phyloP scores from a whole-genome alignment of 768 basidiomycete species.

The Rhodosporidiobolus sp. region DNA sequence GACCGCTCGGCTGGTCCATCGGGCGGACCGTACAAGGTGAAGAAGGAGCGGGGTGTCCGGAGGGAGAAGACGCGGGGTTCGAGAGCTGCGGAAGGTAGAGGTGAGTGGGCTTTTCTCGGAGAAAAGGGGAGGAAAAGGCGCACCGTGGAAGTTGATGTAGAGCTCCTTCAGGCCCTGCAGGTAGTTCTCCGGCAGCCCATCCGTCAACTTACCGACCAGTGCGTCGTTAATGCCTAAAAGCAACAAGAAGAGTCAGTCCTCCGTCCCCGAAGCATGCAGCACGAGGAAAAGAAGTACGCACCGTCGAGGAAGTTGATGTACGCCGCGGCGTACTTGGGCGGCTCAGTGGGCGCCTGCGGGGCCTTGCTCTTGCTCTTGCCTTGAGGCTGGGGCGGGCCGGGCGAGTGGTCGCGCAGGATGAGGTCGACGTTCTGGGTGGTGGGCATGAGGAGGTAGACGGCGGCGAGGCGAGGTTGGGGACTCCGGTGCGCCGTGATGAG shows the following conservation, averaged over 20 bases:
- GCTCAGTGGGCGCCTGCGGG: conserved; percentile 15
- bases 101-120: neutral
- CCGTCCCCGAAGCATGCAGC: neutral
- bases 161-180: conserved; percentile 78
- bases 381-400: neutral
- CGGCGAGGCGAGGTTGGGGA: conserved; percentile 80
- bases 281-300: conserved; percentile 46
- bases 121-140: conserved; percentile 44
- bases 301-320: conserved; percentile 94
- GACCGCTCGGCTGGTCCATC: conserved; percentile 59
- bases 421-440: conserved; percentile 90
- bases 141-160: conserved; percentile 90
- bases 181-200: conserved; percentile 71
- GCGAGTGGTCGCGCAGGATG: conserved; percentile 76
- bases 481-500: conserved; percentile 77
- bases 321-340: conserved; percentile 66
- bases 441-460: conserved; percentile 89
- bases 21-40: conserved; percentile 83
- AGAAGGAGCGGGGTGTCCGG: conserved; percentile 74
- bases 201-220: conserved; percentile 69
- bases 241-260: neutral
- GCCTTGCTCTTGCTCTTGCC: conserved; percentile 25
- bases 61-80: conserved; percentile 84
- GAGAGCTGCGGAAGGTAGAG: conserved; percentile 56
- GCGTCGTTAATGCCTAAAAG: conserved; percentile 68